These are phyloP conservation scores for Tuber brumale DNA, from an alignment of 495 filamentous ascomycete species.

Conservation along the genomic window DNA sequence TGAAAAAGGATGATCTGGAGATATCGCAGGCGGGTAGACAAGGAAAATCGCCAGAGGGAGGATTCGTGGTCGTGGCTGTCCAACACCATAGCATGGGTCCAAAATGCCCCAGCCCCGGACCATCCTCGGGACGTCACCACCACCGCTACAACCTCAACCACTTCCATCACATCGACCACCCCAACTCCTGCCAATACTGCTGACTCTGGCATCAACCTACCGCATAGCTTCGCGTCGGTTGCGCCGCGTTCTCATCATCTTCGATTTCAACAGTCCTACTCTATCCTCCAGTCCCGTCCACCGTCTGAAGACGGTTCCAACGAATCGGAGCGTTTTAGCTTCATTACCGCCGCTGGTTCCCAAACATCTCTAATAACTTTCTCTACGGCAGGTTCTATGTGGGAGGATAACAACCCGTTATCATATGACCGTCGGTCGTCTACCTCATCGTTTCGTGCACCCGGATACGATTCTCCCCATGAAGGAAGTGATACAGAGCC, in stretches of 20 bases:
- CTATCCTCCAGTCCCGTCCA: slow-evolving; percentile 7
- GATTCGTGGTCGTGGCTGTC: background rate
- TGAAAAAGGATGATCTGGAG: background rate
- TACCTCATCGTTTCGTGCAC: slow-evolving; percentile 30
- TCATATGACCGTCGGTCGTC: slow-evolving; percentile 44
- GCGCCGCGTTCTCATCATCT: background rate
- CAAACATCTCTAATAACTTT: background rate
- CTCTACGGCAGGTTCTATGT: slow-evolving; percentile 32
- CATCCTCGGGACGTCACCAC: slow-evolving; percentile 15
- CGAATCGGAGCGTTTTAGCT: slow-evolving; percentile 1
- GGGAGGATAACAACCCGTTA: slow-evolving; percentile 43
- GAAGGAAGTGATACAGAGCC: slow-evolving; percentile 48
- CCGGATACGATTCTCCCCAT: slow-evolving; percentile 48
- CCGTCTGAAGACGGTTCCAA: slow-evolving; percentile 7
- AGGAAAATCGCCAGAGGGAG: background rate
- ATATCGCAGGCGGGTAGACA: background rate
- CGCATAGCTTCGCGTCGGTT: background rate
- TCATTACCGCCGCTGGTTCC: background rate
- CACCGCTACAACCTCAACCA: slow-evolving; percentile 16
- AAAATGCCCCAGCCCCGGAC: background rate
- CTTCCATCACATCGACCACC: background rate
- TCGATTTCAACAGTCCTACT: background rate
- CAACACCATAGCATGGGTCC: slow-evolving; percentile 1
- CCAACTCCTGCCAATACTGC: slow-evolving; percentile 10
- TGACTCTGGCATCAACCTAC: slow-evolving; percentile 11